Evolutionary conservation across 1,284 basidiomycete species (phyloP).

Genomic region (Rhodofomes roseus): DNA sequence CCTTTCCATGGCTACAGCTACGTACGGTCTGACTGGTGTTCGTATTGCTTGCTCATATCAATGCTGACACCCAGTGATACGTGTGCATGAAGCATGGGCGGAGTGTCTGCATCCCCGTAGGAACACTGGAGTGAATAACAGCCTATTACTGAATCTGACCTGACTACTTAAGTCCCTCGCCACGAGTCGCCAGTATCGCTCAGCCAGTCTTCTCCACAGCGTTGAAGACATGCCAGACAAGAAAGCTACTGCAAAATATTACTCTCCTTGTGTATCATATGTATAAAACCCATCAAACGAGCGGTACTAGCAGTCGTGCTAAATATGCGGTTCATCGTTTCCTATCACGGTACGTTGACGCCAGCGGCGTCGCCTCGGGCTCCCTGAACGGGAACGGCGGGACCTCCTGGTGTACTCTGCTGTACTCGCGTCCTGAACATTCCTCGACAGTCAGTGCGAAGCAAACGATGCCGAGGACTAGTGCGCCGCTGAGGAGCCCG

Average conservation of each 20-base stretch:
- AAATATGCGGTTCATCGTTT: neutral
- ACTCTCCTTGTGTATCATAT: neutral
- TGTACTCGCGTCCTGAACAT: neutral
- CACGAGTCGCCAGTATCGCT: no score
- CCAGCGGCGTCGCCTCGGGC: neutral
- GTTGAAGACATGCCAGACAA: no score
- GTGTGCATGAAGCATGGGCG: no score
- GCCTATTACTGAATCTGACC: no score
- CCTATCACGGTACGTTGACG: neutral
- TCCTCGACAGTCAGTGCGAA: neutral
- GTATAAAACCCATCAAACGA: neutral
- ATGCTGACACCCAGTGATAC: no score
- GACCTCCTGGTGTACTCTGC: neutral
- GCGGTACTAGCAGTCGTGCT: neutral
- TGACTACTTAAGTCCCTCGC: no score
- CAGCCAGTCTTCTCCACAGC: no score
- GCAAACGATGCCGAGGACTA: conserved; percentile 10
- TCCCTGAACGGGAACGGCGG: neutral
- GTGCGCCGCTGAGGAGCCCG: conserved; percentile 11
- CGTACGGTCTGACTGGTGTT: no score
- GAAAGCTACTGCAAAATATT: neutral
- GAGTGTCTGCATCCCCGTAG: no score
- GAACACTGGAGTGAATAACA: no score
- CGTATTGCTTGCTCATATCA: no score
- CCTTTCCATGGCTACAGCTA: no score